Conservation (phyloP, 306 rosid species). For the Prunus kanzakura region DNA sequence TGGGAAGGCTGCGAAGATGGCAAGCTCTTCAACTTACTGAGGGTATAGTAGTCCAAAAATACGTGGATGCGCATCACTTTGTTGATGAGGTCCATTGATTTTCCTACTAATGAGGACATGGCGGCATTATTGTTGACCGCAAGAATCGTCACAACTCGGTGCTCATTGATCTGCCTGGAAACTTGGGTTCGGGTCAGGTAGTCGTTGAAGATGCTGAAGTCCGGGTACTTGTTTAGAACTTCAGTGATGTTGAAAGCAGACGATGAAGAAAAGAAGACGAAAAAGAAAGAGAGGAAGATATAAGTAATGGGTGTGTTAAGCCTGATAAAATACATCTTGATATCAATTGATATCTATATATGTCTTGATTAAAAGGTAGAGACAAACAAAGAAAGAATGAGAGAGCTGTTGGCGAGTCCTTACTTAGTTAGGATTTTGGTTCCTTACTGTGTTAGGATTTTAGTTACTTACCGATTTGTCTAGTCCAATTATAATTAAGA, state of each 20-base stretch:
- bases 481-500: too few species aligned
- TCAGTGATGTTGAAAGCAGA: not conserved
- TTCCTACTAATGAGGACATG: not conserved
- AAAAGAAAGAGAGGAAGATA: not conserved
- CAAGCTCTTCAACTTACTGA: not conserved
- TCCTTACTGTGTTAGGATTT: too few species aligned
- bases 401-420: too few species aligned
- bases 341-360: too few species aligned
- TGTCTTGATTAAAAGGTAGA: too few species aligned
- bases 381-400: too few species aligned
- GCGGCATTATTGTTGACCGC: slow-evolving; percentile 7
- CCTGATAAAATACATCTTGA: not conserved
- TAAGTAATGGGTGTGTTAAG: not conserved
- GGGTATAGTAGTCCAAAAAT: not conserved
- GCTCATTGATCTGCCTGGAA: not conserved
- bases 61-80: not conserved
- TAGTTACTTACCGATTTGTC: too few species aligned
- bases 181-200: slow-evolving; percentile 9
- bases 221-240: not conserved
- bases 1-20: not conserved
- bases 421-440: too few species aligned
- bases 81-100: not conserved
- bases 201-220: slow-evolving; percentile 13
- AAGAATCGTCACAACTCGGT: not conserved
- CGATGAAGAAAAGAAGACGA: not conserved